phyloP scores from a whole-genome alignment of 2,329 filamentous ascomycete genomes.

The Alternaria rosae region DNA sequence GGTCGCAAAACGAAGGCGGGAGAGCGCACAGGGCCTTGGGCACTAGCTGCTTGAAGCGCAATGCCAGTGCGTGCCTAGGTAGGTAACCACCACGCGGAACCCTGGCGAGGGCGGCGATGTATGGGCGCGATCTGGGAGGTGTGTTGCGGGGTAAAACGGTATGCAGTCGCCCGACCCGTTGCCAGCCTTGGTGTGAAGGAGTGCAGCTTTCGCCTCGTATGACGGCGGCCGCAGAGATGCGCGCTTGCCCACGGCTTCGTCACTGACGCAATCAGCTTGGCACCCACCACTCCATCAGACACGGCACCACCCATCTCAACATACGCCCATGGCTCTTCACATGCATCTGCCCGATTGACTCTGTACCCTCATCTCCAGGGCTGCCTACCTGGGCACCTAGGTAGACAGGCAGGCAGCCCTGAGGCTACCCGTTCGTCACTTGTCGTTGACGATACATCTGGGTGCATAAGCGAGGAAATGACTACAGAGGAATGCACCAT shows the following conservation, averaged over 20 bases:
- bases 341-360: not conserved
- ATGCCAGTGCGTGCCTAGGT: slow-evolving; percentile 9
- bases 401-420: not conserved
- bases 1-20: slow-evolving; percentile 20
- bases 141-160: slow-evolving; percentile 5
- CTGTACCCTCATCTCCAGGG: not conserved
- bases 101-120: slow-evolving; percentile 6
- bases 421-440: not conserved
- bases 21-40: slow-evolving; percentile 19
- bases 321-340: not conserved
- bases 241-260: slow-evolving; percentile 3
- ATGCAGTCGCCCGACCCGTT: slow-evolving; percentile 5
- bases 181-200: slow-evolving; percentile 3
- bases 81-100: slow-evolving; percentile 13
- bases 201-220: slow-evolving; percentile 12
- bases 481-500: not conserved
- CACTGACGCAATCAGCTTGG: slow-evolving; percentile 16
- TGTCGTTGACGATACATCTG: not conserved
- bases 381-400: not conserved
- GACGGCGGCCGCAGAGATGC: slow-evolving; percentile 2
- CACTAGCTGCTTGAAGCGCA: slow-evolving; percentile 12
- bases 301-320: not conserved
- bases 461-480: not conserved
- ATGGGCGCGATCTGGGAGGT: not conserved
- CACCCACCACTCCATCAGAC: not conserved